Evolutionary conservation across 441 rosid species (phyloP).

Genomic region (Melastoma candidum): DNA sequence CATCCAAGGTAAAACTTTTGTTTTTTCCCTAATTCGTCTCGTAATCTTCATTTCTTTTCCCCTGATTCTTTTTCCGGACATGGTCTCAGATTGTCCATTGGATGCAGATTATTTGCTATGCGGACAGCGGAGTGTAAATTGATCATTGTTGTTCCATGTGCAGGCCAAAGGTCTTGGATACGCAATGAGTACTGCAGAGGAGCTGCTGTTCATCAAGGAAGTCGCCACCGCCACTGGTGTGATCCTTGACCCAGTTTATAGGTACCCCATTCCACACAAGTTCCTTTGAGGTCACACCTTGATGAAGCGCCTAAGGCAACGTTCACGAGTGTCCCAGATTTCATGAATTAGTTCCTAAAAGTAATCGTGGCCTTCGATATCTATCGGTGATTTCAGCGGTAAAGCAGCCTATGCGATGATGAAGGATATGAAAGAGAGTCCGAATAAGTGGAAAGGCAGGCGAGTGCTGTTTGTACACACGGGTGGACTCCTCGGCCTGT

Average conservation of each 20-base stretch:
- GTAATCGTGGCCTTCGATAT: background rate
- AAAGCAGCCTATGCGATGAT: conserved; percentile 74
- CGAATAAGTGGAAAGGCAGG: conserved; percentile 69
- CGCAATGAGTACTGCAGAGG: conserved; percentile 69
- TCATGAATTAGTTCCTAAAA: too few species aligned
- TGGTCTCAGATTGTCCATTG: too few species aligned
- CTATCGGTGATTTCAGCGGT: conserved; percentile 36
- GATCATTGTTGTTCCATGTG: conserved; percentile 4
- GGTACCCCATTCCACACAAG: conserved; percentile 27
- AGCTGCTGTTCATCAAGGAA: conserved; percentile 74
- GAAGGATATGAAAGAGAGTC: conserved; percentile 64
- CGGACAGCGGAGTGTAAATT: background rate
- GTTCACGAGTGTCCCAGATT: too few species aligned
- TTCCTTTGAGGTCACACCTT: background rate
- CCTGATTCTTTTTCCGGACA: too few species aligned
- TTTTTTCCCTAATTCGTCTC: too few species aligned
- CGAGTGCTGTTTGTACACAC: conserved; percentile 78
- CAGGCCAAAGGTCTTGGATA: conserved; percentile 90
- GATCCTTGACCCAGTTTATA: conserved; percentile 88
- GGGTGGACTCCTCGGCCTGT: conserved; percentile 78
- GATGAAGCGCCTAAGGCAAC: too few species aligned
- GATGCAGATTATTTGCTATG: too few species aligned
- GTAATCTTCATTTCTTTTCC: too few species aligned
- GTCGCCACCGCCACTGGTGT: conserved; percentile 69
- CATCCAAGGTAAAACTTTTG: too few species aligned